A percentile compares a stretch with the other conserved stretches of the same genome.
Conservation (phyloP, 108 stramenopile genomes). For the Chaetoceros tenuissimus region DNA sequence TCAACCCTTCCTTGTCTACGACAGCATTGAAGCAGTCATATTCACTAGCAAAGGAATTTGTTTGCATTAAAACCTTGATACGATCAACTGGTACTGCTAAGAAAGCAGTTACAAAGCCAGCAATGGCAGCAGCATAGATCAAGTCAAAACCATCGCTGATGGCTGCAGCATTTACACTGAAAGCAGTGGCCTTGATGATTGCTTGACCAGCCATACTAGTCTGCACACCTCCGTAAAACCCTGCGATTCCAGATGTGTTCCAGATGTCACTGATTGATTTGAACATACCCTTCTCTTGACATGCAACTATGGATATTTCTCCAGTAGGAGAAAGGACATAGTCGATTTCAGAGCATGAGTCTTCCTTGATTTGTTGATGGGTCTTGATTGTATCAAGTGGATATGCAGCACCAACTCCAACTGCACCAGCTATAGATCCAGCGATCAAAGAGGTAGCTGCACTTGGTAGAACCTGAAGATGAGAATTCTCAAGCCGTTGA, state of each 20-base stretch:
- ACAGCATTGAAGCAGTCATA: slow-evolving; percentile 27
- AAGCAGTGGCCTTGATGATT: slow-evolving; percentile 53
- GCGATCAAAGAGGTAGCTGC: slow-evolving; percentile 16
- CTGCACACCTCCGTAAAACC: slow-evolving; percentile 54
- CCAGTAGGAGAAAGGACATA: not conserved
- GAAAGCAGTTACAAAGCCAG: slow-evolving; percentile 50
- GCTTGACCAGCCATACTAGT: slow-evolving; percentile 54
- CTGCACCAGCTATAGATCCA: slow-evolving; percentile 44
- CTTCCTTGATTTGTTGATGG: slow-evolving; percentile 25
- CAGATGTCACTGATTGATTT: slow-evolving; percentile 17
- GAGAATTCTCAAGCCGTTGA: not conserved
- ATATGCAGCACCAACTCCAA: slow-evolving; percentile 44
- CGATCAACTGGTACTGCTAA: slow-evolving; percentile 46
- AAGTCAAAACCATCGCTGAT: slow-evolving; percentile 8
- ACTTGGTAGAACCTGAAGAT: not conserved
- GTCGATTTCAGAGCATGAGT: not conserved
- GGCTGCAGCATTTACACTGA: slow-evolving; percentile 36
- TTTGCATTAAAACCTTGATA: slow-evolving; percentile 48
- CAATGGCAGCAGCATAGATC: slow-evolving; percentile 32
- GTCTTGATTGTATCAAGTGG: slow-evolving; percentile 47
- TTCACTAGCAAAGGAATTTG: slow-evolving; percentile 23
- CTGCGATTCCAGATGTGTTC: slow-evolving; percentile 24
- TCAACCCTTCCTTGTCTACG: slow-evolving; percentile 33
- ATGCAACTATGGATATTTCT: slow-evolving; percentile 1
- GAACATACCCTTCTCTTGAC: slow-evolving; percentile 7